Conservation (phyloP, 2,329 filamentous ascomycete genomes). For the Colletotrichum spaethianum region DNA sequence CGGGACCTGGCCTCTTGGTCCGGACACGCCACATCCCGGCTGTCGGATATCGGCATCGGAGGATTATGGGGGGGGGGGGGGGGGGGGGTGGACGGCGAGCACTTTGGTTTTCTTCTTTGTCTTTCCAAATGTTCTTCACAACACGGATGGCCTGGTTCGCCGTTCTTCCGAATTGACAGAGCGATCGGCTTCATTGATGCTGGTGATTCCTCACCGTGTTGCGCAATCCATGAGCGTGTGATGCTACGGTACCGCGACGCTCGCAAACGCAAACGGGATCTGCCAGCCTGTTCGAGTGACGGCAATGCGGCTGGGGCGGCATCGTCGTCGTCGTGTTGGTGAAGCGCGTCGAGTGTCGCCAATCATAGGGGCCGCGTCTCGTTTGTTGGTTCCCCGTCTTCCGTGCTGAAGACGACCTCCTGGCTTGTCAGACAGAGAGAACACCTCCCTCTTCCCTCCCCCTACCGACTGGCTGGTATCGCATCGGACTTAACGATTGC, state of each 20-base stretch:
- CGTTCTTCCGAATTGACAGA: slow-evolving; percentile 7
- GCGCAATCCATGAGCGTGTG: slow-evolving; percentile 25
- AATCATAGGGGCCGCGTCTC: background rate
- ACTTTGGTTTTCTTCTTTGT: background rate
- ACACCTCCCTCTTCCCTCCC: background rate
- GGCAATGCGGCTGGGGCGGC: slow-evolving; percentile 32
- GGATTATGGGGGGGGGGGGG: background rate
- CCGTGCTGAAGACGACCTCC: background rate
- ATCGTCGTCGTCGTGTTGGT: background rate
- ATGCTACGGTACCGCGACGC: background rate
- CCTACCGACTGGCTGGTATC: background rate
- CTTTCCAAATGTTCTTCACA: background rate
- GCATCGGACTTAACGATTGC: background rate
- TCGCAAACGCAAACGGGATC: slow-evolving; percentile 19
- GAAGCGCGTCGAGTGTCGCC: slow-evolving; percentile 1
- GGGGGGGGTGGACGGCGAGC: background rate
- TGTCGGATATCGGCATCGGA: slow-evolving; percentile 36
- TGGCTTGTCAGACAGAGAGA: background rate
- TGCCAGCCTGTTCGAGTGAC: slow-evolving; percentile 10
- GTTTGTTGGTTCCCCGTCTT: slow-evolving; percentile 2
- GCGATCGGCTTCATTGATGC: slow-evolving; percentile 10
- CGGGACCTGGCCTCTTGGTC: slow-evolving; percentile 21
- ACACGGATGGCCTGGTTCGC: background rate
- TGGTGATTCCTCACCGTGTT: background rate
- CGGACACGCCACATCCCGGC: slow-evolving; percentile 40